phyloP scores from a whole-genome alignment of 139 green algal genomes.

The Zygnema cylindricum region DNA sequence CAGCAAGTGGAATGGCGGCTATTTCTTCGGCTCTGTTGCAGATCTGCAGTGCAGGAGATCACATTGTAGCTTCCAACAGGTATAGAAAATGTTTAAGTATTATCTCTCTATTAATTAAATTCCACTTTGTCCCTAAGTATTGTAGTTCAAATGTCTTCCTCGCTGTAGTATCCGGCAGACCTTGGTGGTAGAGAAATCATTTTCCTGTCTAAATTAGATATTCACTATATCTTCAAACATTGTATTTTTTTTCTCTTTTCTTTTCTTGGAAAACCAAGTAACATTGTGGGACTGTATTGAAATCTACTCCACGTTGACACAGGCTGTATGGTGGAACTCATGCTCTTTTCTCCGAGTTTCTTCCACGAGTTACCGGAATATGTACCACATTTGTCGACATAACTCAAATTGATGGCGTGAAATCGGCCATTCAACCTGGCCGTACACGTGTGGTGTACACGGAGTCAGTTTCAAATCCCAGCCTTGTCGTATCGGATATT shows the following conservation, averaged over 20 bases:
- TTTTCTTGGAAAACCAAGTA: too few species aligned
- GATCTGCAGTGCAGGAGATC: conserved; percentile 76
- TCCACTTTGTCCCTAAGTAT: too few species aligned
- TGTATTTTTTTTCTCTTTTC: too few species aligned
- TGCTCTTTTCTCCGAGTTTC: conserved; percentile 69
- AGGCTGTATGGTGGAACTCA: conserved; percentile 70
- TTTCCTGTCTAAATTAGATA: too few species aligned
- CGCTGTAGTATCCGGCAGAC: too few species aligned
- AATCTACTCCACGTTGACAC: too few species aligned
- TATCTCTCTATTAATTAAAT: too few species aligned
- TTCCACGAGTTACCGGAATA: conserved; percentile 62
- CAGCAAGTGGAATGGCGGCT: conserved; percentile 74
- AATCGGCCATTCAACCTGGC: conserved; percentile 55
- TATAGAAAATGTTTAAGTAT: too few species aligned
- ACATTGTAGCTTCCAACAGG: conserved; percentile 73
- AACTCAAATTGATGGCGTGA: conserved; percentile 68
- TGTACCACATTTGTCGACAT: conserved; percentile 75
- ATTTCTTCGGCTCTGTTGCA: conserved; percentile 73
- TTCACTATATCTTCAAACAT: too few species aligned
- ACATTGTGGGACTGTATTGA: too few species aligned
- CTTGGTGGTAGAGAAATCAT: too few species aligned
- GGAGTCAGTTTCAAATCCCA: conserved; percentile 77
- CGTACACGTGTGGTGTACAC: conserved; percentile 68
- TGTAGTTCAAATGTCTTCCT: too few species aligned
- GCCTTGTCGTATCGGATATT: conserved; percentile 74